Evolutionary conservation across 2,329 filamentous ascomycete genomes (phyloP), one percentile per base, ranked within the genome.

Genomic region (Microthyrium microscopicum): DNA sequence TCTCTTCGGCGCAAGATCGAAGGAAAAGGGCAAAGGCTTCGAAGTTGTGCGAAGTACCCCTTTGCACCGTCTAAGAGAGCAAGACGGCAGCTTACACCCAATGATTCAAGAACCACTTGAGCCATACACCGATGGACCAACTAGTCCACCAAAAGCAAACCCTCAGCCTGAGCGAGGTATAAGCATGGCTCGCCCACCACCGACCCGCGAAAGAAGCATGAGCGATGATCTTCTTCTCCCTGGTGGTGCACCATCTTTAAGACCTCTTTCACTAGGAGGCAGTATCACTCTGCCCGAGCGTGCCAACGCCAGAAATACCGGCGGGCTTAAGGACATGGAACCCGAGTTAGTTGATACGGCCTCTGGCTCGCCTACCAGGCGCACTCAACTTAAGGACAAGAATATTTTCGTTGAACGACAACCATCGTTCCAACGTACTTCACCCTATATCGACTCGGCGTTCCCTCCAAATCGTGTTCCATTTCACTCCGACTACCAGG

Each of bases 21-120:
- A 93, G 50, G 87, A 94, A 43, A 92, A 91, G 55, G 77, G 77
- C 42, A 95, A 95, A 55, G 89, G 89, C 0, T 98, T 98, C 44
- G 89, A 95, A 52, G 89, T 98, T 4, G 87, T 98, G 12, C 66
- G 89, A 46, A 94, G 85, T 26, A 37, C 35, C 18, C 35, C 29
- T 5, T 20, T 37, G 11, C 35, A 37, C 15, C 30, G 25, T 13
- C 29, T 37, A 25, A 29, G 28, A 33, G 34, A 36, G 18, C 35
- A 28, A 20, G 30, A 36, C 15, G 34, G 33, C 11, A 30, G 33
- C n/a, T 7, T 21, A 26, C 29, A 29, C 20, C 19, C 21, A 5
- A 5, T 16, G 19, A 17, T 12, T 20, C 13, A 21, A 9, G 18
- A 37, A 16, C n/a, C n/a, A n/a, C n/a, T n/a, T n/a, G 20, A 9